Base-by-base conservation (phyloP, 164 flowering plant genomes). In the Dillenia suffruticosa region DNA sequence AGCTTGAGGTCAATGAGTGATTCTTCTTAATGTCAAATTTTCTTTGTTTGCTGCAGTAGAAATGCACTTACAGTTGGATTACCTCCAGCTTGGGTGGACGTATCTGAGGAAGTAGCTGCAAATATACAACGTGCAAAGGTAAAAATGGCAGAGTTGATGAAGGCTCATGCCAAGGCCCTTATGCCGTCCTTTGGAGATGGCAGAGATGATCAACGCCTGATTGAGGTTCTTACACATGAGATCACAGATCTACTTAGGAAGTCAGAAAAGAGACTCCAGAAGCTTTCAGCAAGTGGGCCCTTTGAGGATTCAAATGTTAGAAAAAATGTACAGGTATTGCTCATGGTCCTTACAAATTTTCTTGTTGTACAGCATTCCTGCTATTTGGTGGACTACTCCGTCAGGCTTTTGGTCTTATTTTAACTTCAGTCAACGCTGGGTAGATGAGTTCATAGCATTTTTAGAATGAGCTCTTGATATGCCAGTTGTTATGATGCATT, bases 31-130 rank as follows among this genome's bases (percentile, higher is more conserved):
- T 22, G 24, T 46, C 48, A 68, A 52, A 51, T 50, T 12, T 47
- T 51, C 50, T 70, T 71, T 65, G 46, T 17, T 47, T 65, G 57
- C 48, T 78, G 76, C 86, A 85, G 92, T 74, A 78, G 74, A 61
- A 90, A 83, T 74, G 83, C 89, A 69, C 65, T 84, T 65, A 78
- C 90, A 49, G 81, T 89, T 26, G 98, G 96, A 68, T 71, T 93
- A 62, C 98, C 98, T 62, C 98, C 98, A 68, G 90, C 85, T 76
- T 93, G 98, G 98, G 98, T 94, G 63, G 98, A 94, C 83, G 77
- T 81, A 12, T 94, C 95, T 43, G 98, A 94, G 78, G 97, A 91
- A 74, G 82, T 94, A 65, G 59, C 91, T 24, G 78, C 77, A 43
- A 78, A 87, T 77, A 75, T 94, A 62, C 96, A 87, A 57, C 89